Percentiles rank a stretch among this genome's conserved stretches.
These are phyloP conservation scores for Podaxis sp. DNA, from an alignment of 768 basidiomycete species.

Conservation along the genomic window DNA sequence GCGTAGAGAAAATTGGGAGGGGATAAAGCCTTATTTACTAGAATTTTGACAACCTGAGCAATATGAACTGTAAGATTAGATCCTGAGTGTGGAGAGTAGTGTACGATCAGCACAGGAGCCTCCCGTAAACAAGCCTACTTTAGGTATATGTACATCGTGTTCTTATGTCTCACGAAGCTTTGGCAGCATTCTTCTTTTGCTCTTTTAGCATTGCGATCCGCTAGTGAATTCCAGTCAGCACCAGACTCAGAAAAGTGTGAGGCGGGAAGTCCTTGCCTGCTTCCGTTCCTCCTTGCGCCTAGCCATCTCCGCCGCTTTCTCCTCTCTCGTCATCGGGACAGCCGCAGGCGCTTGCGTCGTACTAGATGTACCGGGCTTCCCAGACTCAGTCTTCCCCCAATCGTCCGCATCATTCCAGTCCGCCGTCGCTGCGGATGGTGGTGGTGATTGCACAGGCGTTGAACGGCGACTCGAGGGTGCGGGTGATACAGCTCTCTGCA, in stretches of 20 bases:
- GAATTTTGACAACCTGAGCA: neutral
- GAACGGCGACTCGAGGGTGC: constrained; percentile 13
- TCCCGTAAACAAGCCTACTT: neutral
- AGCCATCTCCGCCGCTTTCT: constrained; percentile 92
- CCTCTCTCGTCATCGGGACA: constrained; percentile 76
- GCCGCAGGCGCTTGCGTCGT: constrained; percentile 26
- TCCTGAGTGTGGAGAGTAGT: neutral
- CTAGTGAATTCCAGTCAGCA: constrained; percentile 30
- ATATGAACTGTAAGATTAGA: neutral
- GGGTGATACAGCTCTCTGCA: constrained; percentile 9
- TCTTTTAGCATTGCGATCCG: constrained; percentile 81
- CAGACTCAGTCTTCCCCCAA: constrained; percentile 23
- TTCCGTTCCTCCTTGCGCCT: constrained; percentile 90
- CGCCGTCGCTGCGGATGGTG: constrained; percentile 19
- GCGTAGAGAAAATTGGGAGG: neutral
- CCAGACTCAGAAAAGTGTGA: constrained; percentile 2
- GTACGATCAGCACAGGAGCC: neutral
- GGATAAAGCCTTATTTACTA: neutral
- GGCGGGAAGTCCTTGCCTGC: constrained; percentile 49
- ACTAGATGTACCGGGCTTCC: neutral
- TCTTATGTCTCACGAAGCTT: constrained; percentile 20
- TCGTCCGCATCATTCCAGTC: constrained; percentile 26
- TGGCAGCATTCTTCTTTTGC: constrained; percentile 62
- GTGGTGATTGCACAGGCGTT: constrained; percentile 19
- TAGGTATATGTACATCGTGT: neutral